Evolutionary conservation across 1,284 basidiomycete species (phyloP).

Genomic region (Pascua guehoae): DNA sequence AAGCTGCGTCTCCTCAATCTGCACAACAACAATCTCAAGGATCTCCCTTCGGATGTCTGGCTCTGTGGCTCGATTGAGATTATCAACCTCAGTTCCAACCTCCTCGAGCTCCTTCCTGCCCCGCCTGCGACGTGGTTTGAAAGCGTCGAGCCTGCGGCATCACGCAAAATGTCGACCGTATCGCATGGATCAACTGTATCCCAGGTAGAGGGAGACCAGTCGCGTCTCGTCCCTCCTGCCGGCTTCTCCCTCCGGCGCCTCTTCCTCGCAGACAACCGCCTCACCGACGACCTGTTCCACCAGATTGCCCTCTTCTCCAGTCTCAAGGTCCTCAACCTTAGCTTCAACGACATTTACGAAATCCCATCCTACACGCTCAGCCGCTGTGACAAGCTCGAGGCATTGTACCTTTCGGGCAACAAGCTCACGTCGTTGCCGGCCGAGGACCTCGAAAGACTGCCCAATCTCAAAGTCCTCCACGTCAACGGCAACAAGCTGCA

Average conservation of each 20-base stretch:
- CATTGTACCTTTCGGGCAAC: constrained; percentile 92
- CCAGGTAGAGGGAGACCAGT: constrained; percentile 3
- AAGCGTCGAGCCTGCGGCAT: constrained; percentile 7
- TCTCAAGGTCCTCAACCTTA: constrained; percentile 81
- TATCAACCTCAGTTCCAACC: constrained; percentile 87
- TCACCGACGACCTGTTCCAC: constrained; percentile 77
- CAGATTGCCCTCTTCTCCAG: constrained; percentile 70
- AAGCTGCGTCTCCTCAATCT: constrained; percentile 76
- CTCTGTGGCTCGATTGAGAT: constrained; percentile 68
- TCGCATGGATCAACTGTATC: constrained; percentile 58
- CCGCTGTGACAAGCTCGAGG: constrained; percentile 66
- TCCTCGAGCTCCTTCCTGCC: constrained; percentile 70
- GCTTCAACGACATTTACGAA: constrained; percentile 93
- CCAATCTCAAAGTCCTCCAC: constrained; percentile 69
- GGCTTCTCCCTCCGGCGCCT: constrained; percentile 52
- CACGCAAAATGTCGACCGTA: constrained; percentile 24
- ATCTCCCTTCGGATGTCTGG: constrained; percentile 78
- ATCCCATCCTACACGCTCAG: constrained; percentile 74
- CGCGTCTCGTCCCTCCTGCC: constrained; percentile 14
- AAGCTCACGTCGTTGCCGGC: constrained; percentile 84
- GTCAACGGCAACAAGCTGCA: constrained; percentile 93
- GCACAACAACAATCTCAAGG: constrained; percentile 85
- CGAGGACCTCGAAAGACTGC: constrained; percentile 73
- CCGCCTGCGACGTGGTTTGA: constrained; percentile 52
- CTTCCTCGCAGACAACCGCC: constrained; percentile 83